Percentiles rank a stretch among this genome's conserved stretches.
phyloP scores from a whole-genome alignment of 805 yeast genomes.

The Wickerhamiella sergipiensis region DNA sequence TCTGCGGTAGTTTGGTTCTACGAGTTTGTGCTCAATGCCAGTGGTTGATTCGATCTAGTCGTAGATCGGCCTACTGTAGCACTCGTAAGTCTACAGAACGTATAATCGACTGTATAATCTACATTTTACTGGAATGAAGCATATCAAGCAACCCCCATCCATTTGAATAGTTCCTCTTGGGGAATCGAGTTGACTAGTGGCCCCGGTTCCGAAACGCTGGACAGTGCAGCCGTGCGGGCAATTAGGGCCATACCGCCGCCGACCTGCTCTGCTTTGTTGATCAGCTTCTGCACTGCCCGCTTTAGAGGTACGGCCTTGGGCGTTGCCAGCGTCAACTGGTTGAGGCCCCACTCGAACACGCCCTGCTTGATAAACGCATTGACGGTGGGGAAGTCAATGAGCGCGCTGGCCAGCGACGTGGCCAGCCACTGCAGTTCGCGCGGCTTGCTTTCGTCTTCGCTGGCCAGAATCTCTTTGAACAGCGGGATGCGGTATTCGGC shows the following conservation, averaged over 20 bases:
- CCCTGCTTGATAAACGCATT: conserved; percentile 37
- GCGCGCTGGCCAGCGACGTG: conserved; percentile 34
- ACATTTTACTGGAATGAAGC: background rate
- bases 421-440: conserved; percentile 58
- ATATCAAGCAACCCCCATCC: background rate
- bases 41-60: too few species aligned
- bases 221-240: conserved; percentile 11
- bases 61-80: too few species aligned
- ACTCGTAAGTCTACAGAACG: too few species aligned
- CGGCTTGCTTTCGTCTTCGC: conserved; percentile 28
- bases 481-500: conserved; percentile 34
- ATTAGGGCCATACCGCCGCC: conserved; percentile 10
- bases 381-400: conserved; percentile 38
- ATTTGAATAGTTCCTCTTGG: background rate
- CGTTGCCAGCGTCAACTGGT: conserved; percentile 17
- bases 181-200: background rate
- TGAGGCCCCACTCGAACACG: conserved; percentile 54
- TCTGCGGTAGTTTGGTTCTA: conserved; percentile 22
- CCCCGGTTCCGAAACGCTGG: background rate
- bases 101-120: too few species aligned
- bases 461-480: conserved; percentile 12
- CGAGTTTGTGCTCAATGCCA: conserved; percentile 15
- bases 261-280: conserved; percentile 11
- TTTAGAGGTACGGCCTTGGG: conserved; percentile 7
- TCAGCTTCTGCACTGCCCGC: conserved; percentile 6